A percentile compares a stretch with the other conserved stretches of the same genome.
Evolutionary conservation across 2,329 filamentous ascomycete species (phyloP).

Genomic region (Ophiostoma himal-ulmi): DNA sequence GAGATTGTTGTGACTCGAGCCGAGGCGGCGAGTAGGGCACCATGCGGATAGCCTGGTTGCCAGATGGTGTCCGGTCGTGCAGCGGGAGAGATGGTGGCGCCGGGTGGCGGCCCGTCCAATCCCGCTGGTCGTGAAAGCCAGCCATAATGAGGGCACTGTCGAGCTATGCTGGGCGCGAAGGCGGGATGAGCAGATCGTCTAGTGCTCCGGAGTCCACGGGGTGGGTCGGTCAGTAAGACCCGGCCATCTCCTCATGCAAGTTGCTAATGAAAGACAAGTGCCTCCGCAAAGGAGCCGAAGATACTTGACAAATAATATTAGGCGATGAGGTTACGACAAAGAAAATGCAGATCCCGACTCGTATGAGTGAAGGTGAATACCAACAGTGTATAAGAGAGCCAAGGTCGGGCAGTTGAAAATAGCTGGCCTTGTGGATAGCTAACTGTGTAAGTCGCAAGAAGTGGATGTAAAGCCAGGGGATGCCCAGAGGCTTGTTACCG

Average conservation of each 20-base stretch:
- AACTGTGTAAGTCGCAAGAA: neutral
- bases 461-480: neutral
- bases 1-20: constrained; percentile 28
- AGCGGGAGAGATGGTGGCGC: constrained; percentile 35
- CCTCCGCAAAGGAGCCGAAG: neutral
- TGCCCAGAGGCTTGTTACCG: neutral
- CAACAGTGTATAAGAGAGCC: neutral
- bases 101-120: constrained; percentile 24
- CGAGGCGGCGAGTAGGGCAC: constrained; percentile 46
- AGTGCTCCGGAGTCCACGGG: constrained; percentile 11
- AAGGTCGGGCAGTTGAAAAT: neutral
- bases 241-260: constrained; percentile 23
- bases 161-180: neutral
- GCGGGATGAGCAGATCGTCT: neutral
- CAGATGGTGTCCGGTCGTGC: constrained; percentile 37
- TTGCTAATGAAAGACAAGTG: neutral
- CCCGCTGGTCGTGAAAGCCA: constrained; percentile 13
- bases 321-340: neutral
- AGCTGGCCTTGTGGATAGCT: neutral
- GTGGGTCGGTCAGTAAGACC: constrained; percentile 18
- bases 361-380: neutral
- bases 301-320: neutral
- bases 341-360: neutral
- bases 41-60: constrained; percentile 40
- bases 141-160: constrained; percentile 16